phyloP scores from a whole-genome alignment of 2,329 filamentous ascomycete species.

The Nothophaeocryptopus gaeumannii region DNA sequence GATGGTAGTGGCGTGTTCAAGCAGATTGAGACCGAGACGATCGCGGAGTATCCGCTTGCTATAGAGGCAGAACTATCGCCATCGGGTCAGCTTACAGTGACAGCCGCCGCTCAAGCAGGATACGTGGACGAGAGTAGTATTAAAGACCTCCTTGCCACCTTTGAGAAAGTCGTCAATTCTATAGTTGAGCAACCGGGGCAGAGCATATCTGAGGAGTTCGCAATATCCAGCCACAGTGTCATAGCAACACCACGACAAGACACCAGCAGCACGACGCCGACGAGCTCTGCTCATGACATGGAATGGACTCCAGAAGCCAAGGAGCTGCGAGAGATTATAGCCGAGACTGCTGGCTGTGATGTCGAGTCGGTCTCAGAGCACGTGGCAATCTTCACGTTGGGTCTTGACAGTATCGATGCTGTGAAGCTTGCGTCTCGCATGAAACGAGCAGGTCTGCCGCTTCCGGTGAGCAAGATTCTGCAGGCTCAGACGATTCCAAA shows the following conservation, averaged over 20 bases:
- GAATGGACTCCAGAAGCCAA: constrained; percentile 58
- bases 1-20: constrained; percentile 48
- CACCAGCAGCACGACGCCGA: constrained; percentile 6
- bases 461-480: constrained; percentile 77
- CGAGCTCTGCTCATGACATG: constrained; percentile 43
- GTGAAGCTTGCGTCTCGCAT: constrained; percentile 78
- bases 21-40: constrained; percentile 46
- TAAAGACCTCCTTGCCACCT: constrained; percentile 11
- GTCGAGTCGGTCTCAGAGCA: constrained; percentile 52
- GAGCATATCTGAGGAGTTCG: constrained; percentile 13
- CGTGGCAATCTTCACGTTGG: constrained; percentile 74
- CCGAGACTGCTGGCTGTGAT: constrained; percentile 57
- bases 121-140: constrained; percentile 36
- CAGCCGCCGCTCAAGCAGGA: constrained; percentile 57
- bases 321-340: constrained; percentile 60
- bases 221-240: constrained; percentile 2
- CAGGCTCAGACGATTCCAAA: constrained; percentile 64
- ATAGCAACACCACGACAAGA: constrained; percentile 1
- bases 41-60: constrained; percentile 71
- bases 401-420: constrained; percentile 86
- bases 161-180: constrained; percentile 14
- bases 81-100: constrained; percentile 52
- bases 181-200: constrained; percentile 11
- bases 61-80: constrained; percentile 64
- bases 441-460: constrained; percentile 55